Conservation (phyloP, 2,329 filamentous ascomycete species). For the Pyrenochaeta sp. region DNA sequence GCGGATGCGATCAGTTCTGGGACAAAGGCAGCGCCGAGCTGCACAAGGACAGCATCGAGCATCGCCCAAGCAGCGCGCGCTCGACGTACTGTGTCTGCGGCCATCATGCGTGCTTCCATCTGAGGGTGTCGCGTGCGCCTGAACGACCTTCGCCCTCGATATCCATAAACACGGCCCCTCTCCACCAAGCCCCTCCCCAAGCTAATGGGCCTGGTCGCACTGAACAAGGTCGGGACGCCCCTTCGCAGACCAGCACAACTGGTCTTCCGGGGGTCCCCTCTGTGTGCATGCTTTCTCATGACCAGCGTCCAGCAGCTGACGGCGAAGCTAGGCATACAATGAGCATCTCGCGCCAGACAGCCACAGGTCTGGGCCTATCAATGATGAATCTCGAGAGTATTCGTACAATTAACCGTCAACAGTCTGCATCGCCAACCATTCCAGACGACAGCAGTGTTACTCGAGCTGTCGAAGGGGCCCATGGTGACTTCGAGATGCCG, state of each 20-base stretch:
- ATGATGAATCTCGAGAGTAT: constrained; percentile 37
- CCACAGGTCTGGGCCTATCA: constrained; percentile 43
- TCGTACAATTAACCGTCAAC: constrained; percentile 30
- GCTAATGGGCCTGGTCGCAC: constrained; percentile 26
- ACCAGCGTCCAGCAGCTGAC: constrained; percentile 37
- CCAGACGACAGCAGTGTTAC: constrained; percentile 31
- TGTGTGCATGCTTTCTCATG: constrained; percentile 47
- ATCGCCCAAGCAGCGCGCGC: constrained; percentile 35
- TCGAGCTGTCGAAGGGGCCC: constrained; percentile 15
- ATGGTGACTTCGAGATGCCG: constrained; percentile 24
- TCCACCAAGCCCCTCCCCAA: constrained; percentile 22
- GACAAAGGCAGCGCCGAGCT: constrained; percentile 43
- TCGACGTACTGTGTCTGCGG: constrained; percentile 61
- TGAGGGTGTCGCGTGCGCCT: constrained; percentile 30
- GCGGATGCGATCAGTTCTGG: constrained; percentile 64
- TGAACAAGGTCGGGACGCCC: constrained; percentile 28
- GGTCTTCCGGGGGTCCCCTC: constrained; percentile 47
- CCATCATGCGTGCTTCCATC: constrained; percentile 66
- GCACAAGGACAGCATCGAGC: constrained; percentile 35
- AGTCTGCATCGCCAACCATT: constrained; percentile 42
- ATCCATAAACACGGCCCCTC: too few relatives aligned
- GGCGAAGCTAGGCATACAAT: constrained; percentile 26
- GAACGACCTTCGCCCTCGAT: constrained; percentile 19
- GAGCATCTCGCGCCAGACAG: constrained; percentile 28
- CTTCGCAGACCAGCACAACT: constrained; percentile 42